Conservation (phyloP, 805 yeast species). For the Nakazawaea anatomiae region DNA sequence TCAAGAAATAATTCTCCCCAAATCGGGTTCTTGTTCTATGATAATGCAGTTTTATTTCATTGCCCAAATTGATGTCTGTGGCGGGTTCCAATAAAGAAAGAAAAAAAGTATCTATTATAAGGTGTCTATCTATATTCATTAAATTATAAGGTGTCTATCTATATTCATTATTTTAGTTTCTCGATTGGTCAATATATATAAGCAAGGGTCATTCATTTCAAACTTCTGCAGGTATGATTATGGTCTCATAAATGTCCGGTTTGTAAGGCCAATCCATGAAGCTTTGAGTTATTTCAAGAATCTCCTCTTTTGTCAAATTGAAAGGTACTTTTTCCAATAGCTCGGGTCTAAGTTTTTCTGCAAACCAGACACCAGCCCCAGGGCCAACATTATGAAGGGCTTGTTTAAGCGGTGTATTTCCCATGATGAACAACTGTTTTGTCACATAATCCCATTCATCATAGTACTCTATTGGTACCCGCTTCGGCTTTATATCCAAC, state of each 20-base stretch:
- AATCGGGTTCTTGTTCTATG: too few species aligned
- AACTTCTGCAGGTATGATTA: constrained; percentile 1
- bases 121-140: background rate
- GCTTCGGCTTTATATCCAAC: constrained; percentile 21
- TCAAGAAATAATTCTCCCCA: too few species aligned
- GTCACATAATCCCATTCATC: constrained; percentile 66
- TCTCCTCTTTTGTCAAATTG: constrained; percentile 51
- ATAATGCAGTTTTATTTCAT: too few species aligned
- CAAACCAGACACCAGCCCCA: constrained; percentile 61
- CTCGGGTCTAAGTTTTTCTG: constrained; percentile 25
- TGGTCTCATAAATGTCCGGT: constrained; percentile 39
- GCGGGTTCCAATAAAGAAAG: too few species aligned
- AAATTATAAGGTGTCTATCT: background rate
- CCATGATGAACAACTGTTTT: constrained; percentile 49
- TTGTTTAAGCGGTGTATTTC: constrained; percentile 37
- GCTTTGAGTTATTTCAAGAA: constrained; percentile 39
- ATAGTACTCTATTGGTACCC: constrained; percentile 24
- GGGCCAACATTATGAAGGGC: constrained; percentile 63
- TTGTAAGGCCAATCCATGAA: constrained; percentile 84
- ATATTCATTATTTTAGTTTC: too few species aligned
- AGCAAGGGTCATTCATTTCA: background rate
- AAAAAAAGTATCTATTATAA: background rate
- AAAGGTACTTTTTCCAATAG: constrained; percentile 39
- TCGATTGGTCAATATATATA: too few species aligned
- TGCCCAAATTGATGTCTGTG: too few species aligned